Conservation (phyloP, 2,329 filamentous ascomycete species). For the Neopestalotiopsis sp. region DNA sequence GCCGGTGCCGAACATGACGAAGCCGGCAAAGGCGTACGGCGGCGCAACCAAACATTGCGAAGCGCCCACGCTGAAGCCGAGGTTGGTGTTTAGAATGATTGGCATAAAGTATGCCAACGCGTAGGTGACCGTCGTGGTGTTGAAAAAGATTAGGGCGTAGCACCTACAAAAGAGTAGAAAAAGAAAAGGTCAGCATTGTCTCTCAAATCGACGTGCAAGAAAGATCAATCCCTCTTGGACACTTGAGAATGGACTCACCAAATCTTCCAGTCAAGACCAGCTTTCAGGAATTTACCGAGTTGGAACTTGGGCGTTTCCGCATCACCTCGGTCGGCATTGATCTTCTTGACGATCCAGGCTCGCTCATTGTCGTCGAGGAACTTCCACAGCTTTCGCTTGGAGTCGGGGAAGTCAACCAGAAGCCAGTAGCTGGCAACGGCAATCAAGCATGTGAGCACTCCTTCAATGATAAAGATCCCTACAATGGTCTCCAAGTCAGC, state of each 20-base stretch:
- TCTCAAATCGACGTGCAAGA: not conserved
- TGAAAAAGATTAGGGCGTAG: conserved; percentile 66
- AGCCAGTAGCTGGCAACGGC: conserved; percentile 43
- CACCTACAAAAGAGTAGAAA: conserved; percentile 49
- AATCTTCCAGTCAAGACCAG: conserved; percentile 31
- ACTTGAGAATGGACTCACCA: conserved; percentile 12
- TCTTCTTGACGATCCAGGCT: conserved; percentile 42
- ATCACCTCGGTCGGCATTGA: conserved; percentile 53
- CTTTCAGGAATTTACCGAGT: conserved; percentile 40
- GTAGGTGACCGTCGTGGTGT: conserved; percentile 75
- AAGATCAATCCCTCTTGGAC: too few species aligned
- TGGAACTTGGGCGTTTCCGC: conserved; percentile 53
- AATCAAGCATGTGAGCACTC: conserved; percentile 59
- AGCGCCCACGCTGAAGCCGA: conserved; percentile 68
- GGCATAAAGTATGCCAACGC: conserved; percentile 81
- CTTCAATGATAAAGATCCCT: conserved; percentile 45
- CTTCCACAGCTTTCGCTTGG: conserved; percentile 40
- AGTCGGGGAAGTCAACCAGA: conserved; percentile 58
- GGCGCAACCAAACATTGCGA: conserved; percentile 76
- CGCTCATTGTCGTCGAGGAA: conserved; percentile 49
- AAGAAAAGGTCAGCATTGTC: not conserved
- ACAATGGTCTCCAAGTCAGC: not conserved
- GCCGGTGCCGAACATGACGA: conserved; percentile 64
- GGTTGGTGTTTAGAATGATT: conserved; percentile 68
- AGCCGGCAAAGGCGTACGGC: conserved; percentile 69